Evolutionary conservation across 2,329 filamentous ascomycete species (phyloP).

Genomic region (Seiridium unicorne): DNA sequence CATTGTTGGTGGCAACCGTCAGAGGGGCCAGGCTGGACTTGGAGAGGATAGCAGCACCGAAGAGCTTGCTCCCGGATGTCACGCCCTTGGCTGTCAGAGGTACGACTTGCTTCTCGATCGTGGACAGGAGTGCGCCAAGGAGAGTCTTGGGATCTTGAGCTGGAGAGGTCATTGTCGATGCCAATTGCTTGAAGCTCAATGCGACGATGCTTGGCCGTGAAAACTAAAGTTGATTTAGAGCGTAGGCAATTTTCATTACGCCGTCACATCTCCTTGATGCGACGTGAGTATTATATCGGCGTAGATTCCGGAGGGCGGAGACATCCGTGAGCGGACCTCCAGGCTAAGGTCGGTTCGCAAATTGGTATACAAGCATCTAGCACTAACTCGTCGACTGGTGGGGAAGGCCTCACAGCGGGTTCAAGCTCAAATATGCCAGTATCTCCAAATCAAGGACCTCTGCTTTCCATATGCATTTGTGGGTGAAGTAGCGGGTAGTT

Average conservation of each 20-base stretch:
- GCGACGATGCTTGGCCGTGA: neutral
- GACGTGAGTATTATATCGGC: too few relatives aligned
- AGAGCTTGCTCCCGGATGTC: conserved; percentile 52
- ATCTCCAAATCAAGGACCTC: too few relatives aligned
- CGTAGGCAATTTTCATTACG: too few relatives aligned
- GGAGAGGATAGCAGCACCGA: conserved; percentile 53
- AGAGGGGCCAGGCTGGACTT: conserved; percentile 37
- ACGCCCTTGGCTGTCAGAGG: conserved; percentile 50
- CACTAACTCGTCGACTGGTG: too few relatives aligned
- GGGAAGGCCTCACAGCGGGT: too few relatives aligned
- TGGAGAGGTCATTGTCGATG: conserved; percentile 10
- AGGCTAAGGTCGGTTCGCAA: too few relatives aligned
- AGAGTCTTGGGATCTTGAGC: conserved; percentile 28
- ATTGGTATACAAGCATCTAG: too few relatives aligned
- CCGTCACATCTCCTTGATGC: too few relatives aligned
- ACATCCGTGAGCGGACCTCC: too few relatives aligned
- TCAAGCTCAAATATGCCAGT: too few relatives aligned
- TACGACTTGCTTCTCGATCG: conserved; percentile 45
- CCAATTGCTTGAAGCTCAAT: neutral
- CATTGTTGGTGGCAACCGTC: conserved; percentile 55
- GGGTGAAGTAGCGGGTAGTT: neutral
- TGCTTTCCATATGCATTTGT: neutral
- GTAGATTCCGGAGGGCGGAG: too few relatives aligned
- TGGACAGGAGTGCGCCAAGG: conserved; percentile 37
- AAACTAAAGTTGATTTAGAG: neutral